phyloP scores from a whole-genome alignment of 2,329 filamentous ascomycete species.

The Trichoderma hamatum region DNA sequence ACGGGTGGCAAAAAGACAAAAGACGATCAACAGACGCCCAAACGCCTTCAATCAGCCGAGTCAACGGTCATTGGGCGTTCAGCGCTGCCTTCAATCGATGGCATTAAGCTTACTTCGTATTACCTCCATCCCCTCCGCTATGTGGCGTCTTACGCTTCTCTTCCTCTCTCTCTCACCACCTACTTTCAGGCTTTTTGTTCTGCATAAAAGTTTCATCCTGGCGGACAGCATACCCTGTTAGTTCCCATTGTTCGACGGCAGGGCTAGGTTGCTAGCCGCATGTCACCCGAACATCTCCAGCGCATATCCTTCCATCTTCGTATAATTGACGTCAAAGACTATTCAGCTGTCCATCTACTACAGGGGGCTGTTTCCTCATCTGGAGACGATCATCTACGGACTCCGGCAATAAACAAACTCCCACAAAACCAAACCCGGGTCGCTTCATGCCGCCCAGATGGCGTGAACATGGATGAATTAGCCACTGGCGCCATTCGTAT shows the following conservation, averaged over 20 bases:
- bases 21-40: too few relatives aligned
- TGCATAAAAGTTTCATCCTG: background rate
- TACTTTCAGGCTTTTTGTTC: background rate
- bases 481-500: background rate
- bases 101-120: constrained; percentile 25
- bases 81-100: background rate
- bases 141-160: background rate
- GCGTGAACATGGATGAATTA: background rate
- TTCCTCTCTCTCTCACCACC: background rate
- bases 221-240: background rate
- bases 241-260: background rate
- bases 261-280: background rate
- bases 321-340: constrained; percentile 21
- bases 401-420: background rate
- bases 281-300: background rate
- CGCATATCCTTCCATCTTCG: background rate
- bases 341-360: background rate
- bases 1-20: background rate
- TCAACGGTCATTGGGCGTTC: background rate
- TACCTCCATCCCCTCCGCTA: constrained; percentile 15
- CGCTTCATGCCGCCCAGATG: background rate
- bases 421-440: background rate
- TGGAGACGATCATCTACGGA: background rate
- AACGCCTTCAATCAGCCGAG: background rate
- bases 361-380: background rate